phyloP scores from a whole-genome alignment of 148 eudicot species.

The Camellia sinensis region DNA sequence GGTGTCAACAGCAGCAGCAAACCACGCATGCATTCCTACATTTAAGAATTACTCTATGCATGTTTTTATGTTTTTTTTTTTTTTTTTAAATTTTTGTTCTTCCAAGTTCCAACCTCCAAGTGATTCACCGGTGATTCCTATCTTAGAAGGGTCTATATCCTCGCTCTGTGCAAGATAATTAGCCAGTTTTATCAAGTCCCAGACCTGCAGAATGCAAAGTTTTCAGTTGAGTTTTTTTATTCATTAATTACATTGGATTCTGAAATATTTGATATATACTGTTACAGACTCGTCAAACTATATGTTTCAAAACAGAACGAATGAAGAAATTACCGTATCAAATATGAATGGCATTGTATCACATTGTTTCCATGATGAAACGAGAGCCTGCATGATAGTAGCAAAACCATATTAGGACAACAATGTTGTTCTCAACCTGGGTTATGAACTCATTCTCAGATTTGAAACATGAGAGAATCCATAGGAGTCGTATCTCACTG shows the following conservation, averaged over 20 bases:
- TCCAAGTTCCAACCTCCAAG: conserved; percentile 70
- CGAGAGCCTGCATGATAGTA: conserved; percentile 64
- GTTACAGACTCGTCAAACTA: background rate
- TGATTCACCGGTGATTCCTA: conserved; percentile 97
- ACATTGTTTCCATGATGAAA: conserved; percentile 84
- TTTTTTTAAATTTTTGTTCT: background rate
- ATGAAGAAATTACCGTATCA: conserved; percentile 60
- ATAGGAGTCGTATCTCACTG: too few species aligned
- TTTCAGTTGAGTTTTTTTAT: background rate
- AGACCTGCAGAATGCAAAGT: conserved; percentile 49
- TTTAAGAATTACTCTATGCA: background rate
- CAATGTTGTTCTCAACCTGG: background rate
- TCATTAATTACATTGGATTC: background rate
- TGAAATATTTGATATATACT: background rate
- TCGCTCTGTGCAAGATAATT: conserved; percentile 71
- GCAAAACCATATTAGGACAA: conserved; percentile 15
- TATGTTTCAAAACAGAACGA: background rate
- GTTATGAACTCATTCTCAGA: background rate
- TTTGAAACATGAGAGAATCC: background rate
- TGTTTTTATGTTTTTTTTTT: too few species aligned
- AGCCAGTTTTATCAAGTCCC: conserved; percentile 89
- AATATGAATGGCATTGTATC: conserved; percentile 96
- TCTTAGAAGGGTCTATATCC: conserved; percentile 68
- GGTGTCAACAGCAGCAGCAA: conserved; percentile 77
- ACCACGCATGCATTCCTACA: conserved; percentile 99